Evolutionary conservation across 2,329 filamentous ascomycete species (phyloP).

Genomic region (Triangularia setosa): DNA sequence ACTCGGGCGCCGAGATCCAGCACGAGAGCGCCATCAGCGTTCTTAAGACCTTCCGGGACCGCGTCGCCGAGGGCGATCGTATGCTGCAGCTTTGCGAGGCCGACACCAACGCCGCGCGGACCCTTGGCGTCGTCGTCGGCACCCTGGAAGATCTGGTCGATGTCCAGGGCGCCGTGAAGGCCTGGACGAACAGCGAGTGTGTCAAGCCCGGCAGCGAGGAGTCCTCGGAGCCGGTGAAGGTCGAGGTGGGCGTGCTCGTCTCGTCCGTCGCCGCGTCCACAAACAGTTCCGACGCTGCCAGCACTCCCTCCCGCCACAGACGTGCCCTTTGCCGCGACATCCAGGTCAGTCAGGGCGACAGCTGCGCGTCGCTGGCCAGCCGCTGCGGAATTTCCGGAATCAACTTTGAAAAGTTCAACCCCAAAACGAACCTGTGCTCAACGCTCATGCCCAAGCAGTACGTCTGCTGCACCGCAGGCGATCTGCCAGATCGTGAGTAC

Average conservation of each 20-base stretch:
- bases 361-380: slow-evolving; percentile 22
- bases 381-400: slow-evolving; percentile 4
- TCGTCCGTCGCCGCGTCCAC: neutral
- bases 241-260: neutral
- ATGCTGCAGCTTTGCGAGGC: neutral
- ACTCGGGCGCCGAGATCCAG: no score
- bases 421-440: slow-evolving; percentile 24
- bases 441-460: slow-evolving; percentile 28
- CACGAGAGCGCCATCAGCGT: no score
- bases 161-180: neutral
- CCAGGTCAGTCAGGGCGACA: slow-evolving; percentile 15
- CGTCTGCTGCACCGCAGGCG: slow-evolving; percentile 36
- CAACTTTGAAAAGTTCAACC: slow-evolving; percentile 30
- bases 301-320: neutral
- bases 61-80: no score
- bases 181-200: neutral
- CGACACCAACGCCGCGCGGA: neutral
- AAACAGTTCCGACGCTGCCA: neutral
- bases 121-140: neutral
- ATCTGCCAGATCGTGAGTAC: slow-evolving; percentile 30
- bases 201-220: neutral
- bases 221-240: neutral
- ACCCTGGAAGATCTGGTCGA: neutral
- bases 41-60: no score
- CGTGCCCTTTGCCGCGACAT: slow-evolving; percentile 4